Percentiles rank a stretch among this genome's conserved stretches.
These are phyloP conservation scores for Claviceps sp. DNA, from an alignment of 2,329 filamentous ascomycete species.

Conservation along the genomic window DNA sequence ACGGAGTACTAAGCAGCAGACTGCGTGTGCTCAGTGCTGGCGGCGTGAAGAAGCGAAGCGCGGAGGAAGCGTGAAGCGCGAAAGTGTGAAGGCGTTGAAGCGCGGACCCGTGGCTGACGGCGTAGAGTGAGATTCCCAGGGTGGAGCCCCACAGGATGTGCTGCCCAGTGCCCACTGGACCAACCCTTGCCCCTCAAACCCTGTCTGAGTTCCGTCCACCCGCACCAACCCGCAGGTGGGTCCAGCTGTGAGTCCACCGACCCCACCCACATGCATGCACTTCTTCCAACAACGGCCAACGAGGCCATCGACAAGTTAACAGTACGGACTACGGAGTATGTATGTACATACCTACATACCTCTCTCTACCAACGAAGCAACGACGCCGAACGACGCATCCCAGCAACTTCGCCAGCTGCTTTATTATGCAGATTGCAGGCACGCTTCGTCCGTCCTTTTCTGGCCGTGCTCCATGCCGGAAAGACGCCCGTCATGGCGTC, in stretches of 20 bases:
- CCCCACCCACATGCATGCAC: neutral
- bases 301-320: too few species aligned
- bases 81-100: neutral
- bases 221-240: too few species aligned
- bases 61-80: neutral
- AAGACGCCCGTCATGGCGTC: neutral
- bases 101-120: neutral
- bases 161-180: neutral
- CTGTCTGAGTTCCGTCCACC: too few species aligned
- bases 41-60: neutral
- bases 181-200: neutral
- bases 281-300: neutral
- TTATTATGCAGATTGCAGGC: conserved; percentile 2
- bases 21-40: neutral
- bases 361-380: too few species aligned
- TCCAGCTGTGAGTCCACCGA: neutral
- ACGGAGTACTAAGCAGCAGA: neutral
- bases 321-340: too few species aligned
- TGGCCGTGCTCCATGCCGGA: neutral
- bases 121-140: neutral
- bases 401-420: conserved; percentile 1
- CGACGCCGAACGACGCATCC: conserved; percentile 1
- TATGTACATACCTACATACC: too few species aligned
- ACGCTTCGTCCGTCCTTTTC: conserved; percentile 3
- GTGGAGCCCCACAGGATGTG: neutral